Evolutionary conservation across 2,329 filamentous ascomycete species (phyloP).

Genomic region (Epichloe typhina): DNA sequence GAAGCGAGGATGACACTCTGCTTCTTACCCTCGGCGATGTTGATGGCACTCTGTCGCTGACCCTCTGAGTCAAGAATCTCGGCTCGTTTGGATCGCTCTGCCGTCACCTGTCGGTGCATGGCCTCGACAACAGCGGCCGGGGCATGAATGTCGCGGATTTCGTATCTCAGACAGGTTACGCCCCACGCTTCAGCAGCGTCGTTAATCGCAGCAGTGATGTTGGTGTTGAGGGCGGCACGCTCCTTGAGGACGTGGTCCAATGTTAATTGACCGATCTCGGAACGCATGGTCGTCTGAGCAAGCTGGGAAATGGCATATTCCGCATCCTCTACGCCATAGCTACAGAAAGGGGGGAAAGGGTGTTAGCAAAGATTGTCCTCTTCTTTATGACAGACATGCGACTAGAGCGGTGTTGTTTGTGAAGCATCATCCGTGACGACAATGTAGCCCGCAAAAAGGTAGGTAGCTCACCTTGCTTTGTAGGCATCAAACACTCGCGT

Average conservation of each 20-base stretch:
- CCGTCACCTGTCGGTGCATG: slow-evolving; percentile 97
- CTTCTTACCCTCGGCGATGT: slow-evolving; percentile 95
- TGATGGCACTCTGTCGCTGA: slow-evolving; percentile 94
- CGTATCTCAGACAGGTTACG: slow-evolving; percentile 88
- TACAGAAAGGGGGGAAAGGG: slow-evolving; percentile 20
- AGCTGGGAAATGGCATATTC: slow-evolving; percentile 98
- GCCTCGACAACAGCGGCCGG: slow-evolving; percentile 86
- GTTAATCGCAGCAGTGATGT: slow-evolving; percentile 98
- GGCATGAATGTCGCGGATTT: slow-evolving; percentile 96
- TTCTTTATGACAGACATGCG: background rate
- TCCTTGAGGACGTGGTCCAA: slow-evolving; percentile 98
- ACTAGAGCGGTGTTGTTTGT: background rate
- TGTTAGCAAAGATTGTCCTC: background rate
- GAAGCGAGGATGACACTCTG: slow-evolving; percentile 94
- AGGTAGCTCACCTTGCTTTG: slow-evolving; percentile 67
- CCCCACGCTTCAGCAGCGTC: slow-evolving; percentile 96
- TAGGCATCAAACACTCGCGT: slow-evolving; percentile 96
- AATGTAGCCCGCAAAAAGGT: background rate
- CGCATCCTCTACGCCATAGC: slow-evolving; percentile 95
- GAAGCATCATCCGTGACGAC: no score
- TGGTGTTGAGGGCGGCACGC: slow-evolving; percentile 87
- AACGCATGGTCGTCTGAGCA: slow-evolving; percentile 97
- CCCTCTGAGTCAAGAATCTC: slow-evolving; percentile 97
- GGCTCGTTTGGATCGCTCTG: slow-evolving; percentile 90
- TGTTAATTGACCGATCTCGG: slow-evolving; percentile 90